Base-by-base conservation (phyloP, 2,329 filamentous ascomycete genomes). In the Trichoderma koningii region DNA sequence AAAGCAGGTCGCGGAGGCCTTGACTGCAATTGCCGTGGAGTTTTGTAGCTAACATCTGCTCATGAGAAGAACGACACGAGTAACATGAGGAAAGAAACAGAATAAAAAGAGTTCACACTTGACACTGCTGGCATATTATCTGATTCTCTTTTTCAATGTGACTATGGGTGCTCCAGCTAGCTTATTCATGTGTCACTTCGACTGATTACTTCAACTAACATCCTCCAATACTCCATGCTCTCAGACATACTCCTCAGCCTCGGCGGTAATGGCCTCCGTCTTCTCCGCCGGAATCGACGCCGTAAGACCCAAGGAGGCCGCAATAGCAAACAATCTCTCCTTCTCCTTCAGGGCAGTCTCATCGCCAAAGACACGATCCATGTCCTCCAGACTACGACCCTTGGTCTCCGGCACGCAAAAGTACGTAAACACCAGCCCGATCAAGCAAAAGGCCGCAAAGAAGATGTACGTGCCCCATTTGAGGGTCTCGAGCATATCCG, bases 321-420 rank as follows among this genome's bases (percentile, higher is more conserved):
- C 71, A 63, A 73, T 73, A 9, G 65, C 61, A 10, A 68, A 67
- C 59, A 73, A 26, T 47, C 72, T 68, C 38, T 65, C 51, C 68
- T 74, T 76, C 69, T 79, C 77, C 66, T 77, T 74, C 19, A 75
- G 70, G 3, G 75, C 76, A 0, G 72, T 73, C 7, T 72, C 74
- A 52, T 79, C 78, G 1, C 78, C 78, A 70, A 81, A 82, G 0
- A 81, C 74, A 1, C 70, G 68, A 67, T 85, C 84, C 83, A 87
- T 86, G 60, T 86, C 81, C 70, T 86, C 84, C 0, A 87, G 76
- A 0, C 79, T 84, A 68, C 75, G 77, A 19, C 84, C 84, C 55
- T 79, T 81, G 0, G 86, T 88, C 71, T 88, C 86, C 0, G 85
- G 85, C 0, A 88, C 81, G 55, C 84, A 80, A 68, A 85, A 81